These are phyloP conservation scores for Phalaenopsis equestris DNA, from an alignment of 106 monocot genomes.

Conservation along the genomic window DNA sequence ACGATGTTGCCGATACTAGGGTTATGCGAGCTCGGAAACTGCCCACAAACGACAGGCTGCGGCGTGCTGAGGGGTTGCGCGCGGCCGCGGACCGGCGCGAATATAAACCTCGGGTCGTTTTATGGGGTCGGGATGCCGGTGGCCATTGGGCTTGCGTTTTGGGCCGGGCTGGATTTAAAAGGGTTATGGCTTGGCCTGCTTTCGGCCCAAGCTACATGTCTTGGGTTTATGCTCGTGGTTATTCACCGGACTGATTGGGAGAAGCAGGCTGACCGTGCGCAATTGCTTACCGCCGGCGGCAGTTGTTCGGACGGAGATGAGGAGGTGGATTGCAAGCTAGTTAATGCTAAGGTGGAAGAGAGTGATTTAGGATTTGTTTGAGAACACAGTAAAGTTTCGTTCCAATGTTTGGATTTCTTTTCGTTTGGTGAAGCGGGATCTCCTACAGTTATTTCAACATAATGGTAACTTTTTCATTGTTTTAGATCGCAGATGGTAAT, in stretches of 20 bases:
- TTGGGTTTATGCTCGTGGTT: conserved; percentile 23
- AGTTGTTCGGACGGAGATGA: neutral
- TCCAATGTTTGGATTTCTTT: too few species aligned
- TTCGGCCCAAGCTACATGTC: conserved; percentile 25
- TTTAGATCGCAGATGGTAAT: too few species aligned
- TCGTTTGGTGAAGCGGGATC: too few species aligned
- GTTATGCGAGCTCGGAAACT: conserved; percentile 50
- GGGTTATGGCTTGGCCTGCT: conserved; percentile 36
- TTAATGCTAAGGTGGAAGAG: neutral
- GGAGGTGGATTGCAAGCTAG: neutral
- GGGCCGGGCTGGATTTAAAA: conserved; percentile 18
- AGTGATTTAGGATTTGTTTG: too few species aligned
- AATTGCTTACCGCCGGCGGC: conserved; percentile 18
- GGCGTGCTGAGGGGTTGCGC: conserved; percentile 40
- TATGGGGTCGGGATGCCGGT: conserved; percentile 41
- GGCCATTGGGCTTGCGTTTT: conserved; percentile 27
- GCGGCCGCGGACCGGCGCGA: conserved; percentile 24
- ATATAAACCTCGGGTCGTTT: conserved; percentile 36
- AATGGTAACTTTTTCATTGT: too few species aligned
- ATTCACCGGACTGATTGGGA: conserved; percentile 29
- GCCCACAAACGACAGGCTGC: conserved; percentile 45
- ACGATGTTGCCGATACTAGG: conserved; percentile 41
- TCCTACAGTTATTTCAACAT: too few species aligned
- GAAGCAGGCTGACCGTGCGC: conserved; percentile 18
- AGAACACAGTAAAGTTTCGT: too few species aligned